Evolutionary conservation across 129 eudicot species (phyloP).

Genomic region (Daucus carota): DNA sequence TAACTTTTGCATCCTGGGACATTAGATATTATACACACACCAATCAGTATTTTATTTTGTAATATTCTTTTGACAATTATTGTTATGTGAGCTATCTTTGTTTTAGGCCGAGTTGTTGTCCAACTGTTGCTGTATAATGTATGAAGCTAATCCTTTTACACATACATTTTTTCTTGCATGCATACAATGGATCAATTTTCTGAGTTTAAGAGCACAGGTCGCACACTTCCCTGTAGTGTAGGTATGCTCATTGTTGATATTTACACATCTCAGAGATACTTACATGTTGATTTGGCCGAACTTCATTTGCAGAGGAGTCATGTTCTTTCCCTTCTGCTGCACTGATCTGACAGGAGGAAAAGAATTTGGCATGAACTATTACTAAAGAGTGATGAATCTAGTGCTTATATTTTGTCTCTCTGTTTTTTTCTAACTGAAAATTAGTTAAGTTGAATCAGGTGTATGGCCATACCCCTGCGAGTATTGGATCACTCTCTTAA

Average conservation of each 20-base stretch:
- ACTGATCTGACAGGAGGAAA: not conserved
- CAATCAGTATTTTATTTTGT: not conserved
- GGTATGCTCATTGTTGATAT: not conserved
- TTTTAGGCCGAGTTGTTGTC: not conserved
- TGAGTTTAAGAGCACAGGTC: not conserved
- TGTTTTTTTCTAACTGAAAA: not conserved
- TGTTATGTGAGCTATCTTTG: not conserved
- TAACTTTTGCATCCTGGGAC: not conserved
- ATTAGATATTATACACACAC: not conserved
- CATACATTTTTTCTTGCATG: not conserved
- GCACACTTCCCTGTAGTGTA: not conserved
- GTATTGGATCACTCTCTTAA: not conserved
- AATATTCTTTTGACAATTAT: not conserved
- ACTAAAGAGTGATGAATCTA: not conserved
- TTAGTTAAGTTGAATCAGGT: not conserved
- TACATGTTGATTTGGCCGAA: not conserved
- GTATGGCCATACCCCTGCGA: not conserved
- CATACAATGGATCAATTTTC: not conserved
- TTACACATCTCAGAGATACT: not conserved
- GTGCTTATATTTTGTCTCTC: not conserved
- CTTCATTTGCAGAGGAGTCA: conserved; percentile 1
- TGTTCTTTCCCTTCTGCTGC: conserved; percentile 1
- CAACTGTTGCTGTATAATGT: not conserved
- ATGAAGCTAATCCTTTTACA: not conserved
- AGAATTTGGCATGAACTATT: not conserved